Conservation (phyloP, 208 protist genomes). For the Leishmania martiniquensis region DNA sequence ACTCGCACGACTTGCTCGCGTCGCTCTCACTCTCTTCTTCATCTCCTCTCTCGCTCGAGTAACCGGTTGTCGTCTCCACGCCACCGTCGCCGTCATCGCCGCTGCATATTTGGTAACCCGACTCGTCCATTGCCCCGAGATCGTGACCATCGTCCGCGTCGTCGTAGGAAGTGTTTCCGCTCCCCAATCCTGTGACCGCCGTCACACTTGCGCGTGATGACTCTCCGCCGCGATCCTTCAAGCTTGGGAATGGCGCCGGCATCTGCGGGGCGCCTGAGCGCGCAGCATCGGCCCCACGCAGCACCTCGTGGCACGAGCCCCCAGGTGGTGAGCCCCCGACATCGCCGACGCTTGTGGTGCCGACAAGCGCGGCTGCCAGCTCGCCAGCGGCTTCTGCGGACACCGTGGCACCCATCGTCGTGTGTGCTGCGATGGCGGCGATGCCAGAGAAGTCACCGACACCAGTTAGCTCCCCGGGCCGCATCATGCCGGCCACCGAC, state of each 20-base stretch:
- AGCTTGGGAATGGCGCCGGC: neutral
- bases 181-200: neutral
- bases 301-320: neutral
- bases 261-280: neutral
- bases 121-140: constrained; percentile 10
- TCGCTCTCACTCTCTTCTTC: neutral
- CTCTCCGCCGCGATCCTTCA: neutral
- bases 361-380: neutral
- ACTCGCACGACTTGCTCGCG: neutral
- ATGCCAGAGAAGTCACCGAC: neutral
- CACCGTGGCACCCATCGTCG: neutral
- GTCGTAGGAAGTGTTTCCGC: neutral
- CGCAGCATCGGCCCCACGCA: neutral
- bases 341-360: neutral
- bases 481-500: neutral
- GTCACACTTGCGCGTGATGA: neutral
- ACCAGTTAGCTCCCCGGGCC: neutral
- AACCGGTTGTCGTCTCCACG: neutral
- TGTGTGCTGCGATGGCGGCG: neutral
- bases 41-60: neutral
- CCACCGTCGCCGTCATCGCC: neutral
- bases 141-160: neutral
- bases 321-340: neutral
- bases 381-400: neutral
- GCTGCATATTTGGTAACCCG: constrained; percentile 23